A percentile compares a stretch with the other conserved stretches of the same genome.
These are phyloP conservation scores for Saksenaea oblongispora DNA, from an alignment of 371 early-diverging fungal species.

Conservation along the genomic window DNA sequence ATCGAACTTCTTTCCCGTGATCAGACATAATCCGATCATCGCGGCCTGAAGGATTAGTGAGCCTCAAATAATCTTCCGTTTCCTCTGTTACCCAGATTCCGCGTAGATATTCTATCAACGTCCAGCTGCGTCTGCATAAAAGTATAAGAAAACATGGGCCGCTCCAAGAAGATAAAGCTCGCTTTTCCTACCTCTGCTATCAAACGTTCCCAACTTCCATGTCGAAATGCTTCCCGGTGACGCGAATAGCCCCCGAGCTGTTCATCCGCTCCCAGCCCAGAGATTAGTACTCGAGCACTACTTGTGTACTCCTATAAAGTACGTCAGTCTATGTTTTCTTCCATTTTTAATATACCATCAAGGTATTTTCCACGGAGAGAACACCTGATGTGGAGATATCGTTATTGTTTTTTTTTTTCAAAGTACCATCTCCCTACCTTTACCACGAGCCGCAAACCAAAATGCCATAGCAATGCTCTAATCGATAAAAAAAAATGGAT, in stretches of 20 bases:
- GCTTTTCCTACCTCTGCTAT: constrained; percentile 56
- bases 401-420: not conserved
- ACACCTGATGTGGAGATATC: too few relatives aligned
- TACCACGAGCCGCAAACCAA: constrained; percentile 92
- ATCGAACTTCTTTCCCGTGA: constrained; percentile 87
- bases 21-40: constrained; percentile 94
- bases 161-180: not conserved
- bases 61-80: not conserved
- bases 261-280: constrained; percentile 97
- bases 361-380: not conserved
- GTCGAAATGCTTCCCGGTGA: constrained; percentile 76
- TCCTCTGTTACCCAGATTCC: constrained; percentile 73
- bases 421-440: constrained; percentile 29
- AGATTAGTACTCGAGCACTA: constrained; percentile 77
- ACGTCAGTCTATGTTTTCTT: not conserved
- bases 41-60: constrained; percentile 58
- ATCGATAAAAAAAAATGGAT: not conserved
- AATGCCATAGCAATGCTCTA: constrained; percentile 95
- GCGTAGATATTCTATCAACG: constrained; percentile 77
- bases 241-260: constrained; percentile 92
- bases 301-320: constrained; percentile 49
- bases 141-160: not conserved
- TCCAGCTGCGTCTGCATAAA: constrained; percentile 74
- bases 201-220: constrained; percentile 66
- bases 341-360: not conserved